Evolutionary conservation across 1,284 basidiomycete genomes (phyloP).

Genomic region (Sparassis latifolia): DNA sequence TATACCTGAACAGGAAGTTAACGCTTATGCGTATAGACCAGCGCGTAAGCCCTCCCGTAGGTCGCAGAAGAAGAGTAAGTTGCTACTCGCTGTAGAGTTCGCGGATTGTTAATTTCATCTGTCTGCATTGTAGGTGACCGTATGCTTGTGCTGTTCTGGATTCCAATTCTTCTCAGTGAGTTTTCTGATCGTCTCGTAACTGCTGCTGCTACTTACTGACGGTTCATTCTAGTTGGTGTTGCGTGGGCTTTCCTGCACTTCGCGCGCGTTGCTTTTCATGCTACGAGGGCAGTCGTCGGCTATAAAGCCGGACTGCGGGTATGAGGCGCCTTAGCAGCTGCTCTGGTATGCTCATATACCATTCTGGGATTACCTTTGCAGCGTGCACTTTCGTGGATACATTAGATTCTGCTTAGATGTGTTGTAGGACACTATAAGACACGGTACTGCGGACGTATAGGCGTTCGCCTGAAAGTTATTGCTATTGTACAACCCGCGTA

Average conservation of each 20-base stretch:
- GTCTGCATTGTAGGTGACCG: slow-evolving; percentile 60
- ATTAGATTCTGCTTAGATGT: neutral
- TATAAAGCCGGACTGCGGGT: slow-evolving; percentile 37
- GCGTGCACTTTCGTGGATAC: neutral
- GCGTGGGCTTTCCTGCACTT: slow-evolving; percentile 60
- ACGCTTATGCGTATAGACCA: slow-evolving; percentile 60
- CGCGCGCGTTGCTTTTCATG: slow-evolving; percentile 49
- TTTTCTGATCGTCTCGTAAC: slow-evolving; percentile 14
- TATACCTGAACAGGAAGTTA: slow-evolving; percentile 57
- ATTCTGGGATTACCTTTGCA: neutral
- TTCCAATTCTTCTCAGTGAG: slow-evolving; percentile 81
- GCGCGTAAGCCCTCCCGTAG: slow-evolving; percentile 44
- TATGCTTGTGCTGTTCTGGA: slow-evolving; percentile 93
- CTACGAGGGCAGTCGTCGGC: slow-evolving; percentile 44
- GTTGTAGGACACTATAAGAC: neutral
- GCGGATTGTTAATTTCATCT: slow-evolving; percentile 2
- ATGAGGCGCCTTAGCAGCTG: slow-evolving; percentile 14
- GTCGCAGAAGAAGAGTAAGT: slow-evolving; percentile 67
- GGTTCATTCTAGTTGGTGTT: slow-evolving; percentile 46
- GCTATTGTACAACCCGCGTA: too few species aligned
- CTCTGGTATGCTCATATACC: too few species aligned
- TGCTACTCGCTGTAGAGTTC: neutral
- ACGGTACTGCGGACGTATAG: too few species aligned
- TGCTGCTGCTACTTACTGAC: slow-evolving; percentile 5
- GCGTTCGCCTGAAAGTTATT: too few species aligned